phyloP scores from a whole-genome alignment of 2,329 filamentous ascomycete genomes.

The Hypoxylon sp. region DNA sequence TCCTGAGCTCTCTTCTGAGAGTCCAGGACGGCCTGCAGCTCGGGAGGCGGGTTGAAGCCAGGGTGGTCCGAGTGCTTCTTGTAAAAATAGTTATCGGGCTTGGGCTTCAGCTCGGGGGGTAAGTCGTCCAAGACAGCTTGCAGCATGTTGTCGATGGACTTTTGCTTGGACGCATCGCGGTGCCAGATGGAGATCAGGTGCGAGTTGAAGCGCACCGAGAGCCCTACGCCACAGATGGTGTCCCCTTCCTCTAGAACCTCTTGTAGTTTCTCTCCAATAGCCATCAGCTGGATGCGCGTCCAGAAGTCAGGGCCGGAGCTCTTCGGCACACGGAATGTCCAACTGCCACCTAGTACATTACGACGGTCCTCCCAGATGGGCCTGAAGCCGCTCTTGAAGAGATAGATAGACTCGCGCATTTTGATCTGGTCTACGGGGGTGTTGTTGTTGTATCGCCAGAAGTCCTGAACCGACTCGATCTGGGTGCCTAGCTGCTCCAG shows the following conservation, averaged over 20 bases:
- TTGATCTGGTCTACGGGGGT: constrained; percentile 82
- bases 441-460: constrained; percentile 87
- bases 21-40: constrained; percentile 70
- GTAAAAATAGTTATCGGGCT: constrained; percentile 82
- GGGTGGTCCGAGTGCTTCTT: constrained; percentile 92
- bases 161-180: constrained; percentile 84
- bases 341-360: constrained; percentile 87
- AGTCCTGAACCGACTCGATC: constrained; percentile 87
- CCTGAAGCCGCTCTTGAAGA: constrained; percentile 83
- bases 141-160: constrained; percentile 82
- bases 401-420: constrained; percentile 82
- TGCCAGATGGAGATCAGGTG: constrained; percentile 95
- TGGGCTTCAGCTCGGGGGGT: constrained; percentile 79
- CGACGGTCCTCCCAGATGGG: constrained; percentile 89
- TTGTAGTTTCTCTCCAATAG: constrained; percentile 86
- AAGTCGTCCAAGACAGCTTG: constrained; percentile 80
- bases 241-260: constrained; percentile 79
- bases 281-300: constrained; percentile 85
- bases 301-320: constrained; percentile 79
- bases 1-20: constrained; percentile 67
- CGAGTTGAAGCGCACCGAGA: constrained; percentile 90
- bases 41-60: constrained; percentile 78
- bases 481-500: constrained; percentile 74
- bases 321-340: constrained; percentile 93
- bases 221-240: constrained; percentile 90